These are phyloP conservation scores for Thermothielavioides terrestris DNA, from an alignment of 495 filamentous ascomycete genomes.

Conservation along the genomic window DNA sequence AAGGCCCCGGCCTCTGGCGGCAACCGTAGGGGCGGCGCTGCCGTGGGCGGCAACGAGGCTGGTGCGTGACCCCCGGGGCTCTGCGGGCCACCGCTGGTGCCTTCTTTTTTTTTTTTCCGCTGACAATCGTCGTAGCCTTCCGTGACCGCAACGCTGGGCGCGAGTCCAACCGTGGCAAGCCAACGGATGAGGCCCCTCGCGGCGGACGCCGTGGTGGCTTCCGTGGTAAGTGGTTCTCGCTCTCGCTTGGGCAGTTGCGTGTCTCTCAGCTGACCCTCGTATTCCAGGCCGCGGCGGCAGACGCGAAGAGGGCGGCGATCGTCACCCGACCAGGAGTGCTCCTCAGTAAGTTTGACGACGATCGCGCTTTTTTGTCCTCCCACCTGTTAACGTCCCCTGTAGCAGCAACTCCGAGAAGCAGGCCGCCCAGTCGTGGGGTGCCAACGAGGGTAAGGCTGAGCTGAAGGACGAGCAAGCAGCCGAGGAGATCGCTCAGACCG, in stretches of 20 bases:
- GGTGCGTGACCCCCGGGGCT: slow-evolving; percentile 53
- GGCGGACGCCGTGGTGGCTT: slow-evolving; percentile 44
- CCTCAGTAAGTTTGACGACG: slow-evolving; percentile 48
- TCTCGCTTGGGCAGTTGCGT: no score
- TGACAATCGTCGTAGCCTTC: slow-evolving; percentile 53
- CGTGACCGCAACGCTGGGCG: slow-evolving; percentile 81
- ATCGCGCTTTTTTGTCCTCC: background rate
- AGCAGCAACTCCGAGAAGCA: slow-evolving; percentile 85
- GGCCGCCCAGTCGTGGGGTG: slow-evolving; percentile 84
- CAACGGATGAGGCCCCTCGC: slow-evolving; percentile 58
- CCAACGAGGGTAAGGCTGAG: slow-evolving; percentile 65
- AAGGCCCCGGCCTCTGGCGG: slow-evolving; percentile 32
- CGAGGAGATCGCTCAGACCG: slow-evolving; percentile 74
- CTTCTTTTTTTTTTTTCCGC: background rate
- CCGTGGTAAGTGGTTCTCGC: no score
- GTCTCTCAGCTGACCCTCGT: slow-evolving; percentile 6
- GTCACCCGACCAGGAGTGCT: slow-evolving; percentile 68
- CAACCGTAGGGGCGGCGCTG: slow-evolving; percentile 47
- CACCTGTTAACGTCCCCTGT: slow-evolving; percentile 13
- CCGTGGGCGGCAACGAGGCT: slow-evolving; percentile 64
- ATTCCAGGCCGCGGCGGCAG: slow-evolving; percentile 37
- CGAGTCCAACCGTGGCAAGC: slow-evolving; percentile 72
- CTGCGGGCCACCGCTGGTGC: no score
- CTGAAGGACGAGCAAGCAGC: slow-evolving; percentile 82
- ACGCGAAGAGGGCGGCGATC: slow-evolving; percentile 62